Percentiles rank a stretch among this genome's conserved stretches.
Conservation (phyloP, 805 yeast genomes). For the Lachancea meyersii region DNA sequence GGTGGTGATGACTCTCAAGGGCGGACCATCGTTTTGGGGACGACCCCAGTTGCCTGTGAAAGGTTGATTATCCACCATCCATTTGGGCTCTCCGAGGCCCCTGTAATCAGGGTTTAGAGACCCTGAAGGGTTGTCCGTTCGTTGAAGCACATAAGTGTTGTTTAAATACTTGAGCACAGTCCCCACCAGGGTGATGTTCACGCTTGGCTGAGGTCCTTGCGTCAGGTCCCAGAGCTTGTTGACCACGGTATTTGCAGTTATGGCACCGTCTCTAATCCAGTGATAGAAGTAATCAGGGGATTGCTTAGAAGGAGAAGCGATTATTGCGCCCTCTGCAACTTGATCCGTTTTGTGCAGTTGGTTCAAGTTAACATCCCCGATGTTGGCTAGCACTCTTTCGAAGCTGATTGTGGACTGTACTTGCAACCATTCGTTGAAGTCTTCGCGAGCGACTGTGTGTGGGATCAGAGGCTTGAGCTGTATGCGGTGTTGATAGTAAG, state of each 20-base stretch:
- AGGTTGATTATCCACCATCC: constrained; percentile 55
- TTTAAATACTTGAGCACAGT: constrained; percentile 57
- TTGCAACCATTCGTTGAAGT: constrained; percentile 10
- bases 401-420: constrained; percentile 27
- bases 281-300: constrained; percentile 81
- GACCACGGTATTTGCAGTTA: constrained; percentile 62
- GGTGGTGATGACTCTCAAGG: constrained; percentile 64
- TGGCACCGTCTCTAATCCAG: constrained; percentile 89
- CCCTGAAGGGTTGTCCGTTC: constrained; percentile 66
- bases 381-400: constrained; percentile 40
- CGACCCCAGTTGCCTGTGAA: constrained; percentile 80
- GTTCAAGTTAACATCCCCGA: constrained; percentile 38
- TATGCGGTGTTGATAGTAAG: constrained; percentile 8
- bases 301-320: constrained; percentile 74
- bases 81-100: constrained; percentile 90
- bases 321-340: constrained; percentile 61
- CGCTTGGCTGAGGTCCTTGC: constrained; percentile 8
- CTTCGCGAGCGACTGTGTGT: constrained; percentile 9
- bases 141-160: constrained; percentile 55
- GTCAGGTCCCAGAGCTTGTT: constrained; percentile 28
- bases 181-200: constrained; percentile 20
- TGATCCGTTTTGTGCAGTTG: constrained; percentile 27
- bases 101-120: constrained; percentile 37
- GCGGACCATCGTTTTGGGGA: constrained; percentile 95
- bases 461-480: constrained; percentile 6